Evolutionary conservation across 2,329 filamentous ascomycete species (phyloP), one percentile per base, ranked within the genome.

Genomic region (Bipolaris zeicola): DNA sequence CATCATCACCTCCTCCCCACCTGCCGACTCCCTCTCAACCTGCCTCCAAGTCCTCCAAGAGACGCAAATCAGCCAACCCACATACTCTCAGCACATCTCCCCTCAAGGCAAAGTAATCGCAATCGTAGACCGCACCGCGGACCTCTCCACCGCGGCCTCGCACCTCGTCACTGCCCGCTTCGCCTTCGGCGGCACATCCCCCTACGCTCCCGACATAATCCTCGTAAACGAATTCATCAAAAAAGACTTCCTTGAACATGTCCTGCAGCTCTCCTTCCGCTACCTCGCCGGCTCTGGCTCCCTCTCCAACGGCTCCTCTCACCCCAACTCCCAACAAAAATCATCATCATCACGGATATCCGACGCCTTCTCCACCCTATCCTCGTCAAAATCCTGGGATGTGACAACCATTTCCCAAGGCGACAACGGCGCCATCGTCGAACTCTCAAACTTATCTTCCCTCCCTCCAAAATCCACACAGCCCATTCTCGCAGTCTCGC

Each of bases 211-310:
- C 0, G 86, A 89, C 63, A 28, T 87, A 0, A 82, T 89, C 0
- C 72, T 88, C 0, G 85, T 89, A n/a, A 87, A 89, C 57, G 86
- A 89, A 60, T 89, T 82, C 56, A 77, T 80, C 3, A 83, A 83
- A 73, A 78, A 82, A 52, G 77, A 79, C 0, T 87, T 88, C 60
- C 68, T 85, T 0, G 77, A 82, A 44, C 80, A 81, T 0, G 77
- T 81, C 4, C 69, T 81, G 13, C 73, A 76, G 36, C 76, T 80
- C 28, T 68, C 70, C 0, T 71, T 75, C 11, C 68, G 64, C 3
- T 71, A 69, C 33, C 59, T 73, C 3, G 62, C 69, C 1, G 60
- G 59, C 14, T 57, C 60, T 5, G 43, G 45, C 10, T 49, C 55
- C 3, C 28, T 52, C 3, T 45, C 60, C 5, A 67, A 66, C 5